Percentiles rank a stretch among this genome's conserved stretches.
phyloP scores from a whole-genome alignment of 768 basidiomycete species.

The Calocybe indica region DNA sequence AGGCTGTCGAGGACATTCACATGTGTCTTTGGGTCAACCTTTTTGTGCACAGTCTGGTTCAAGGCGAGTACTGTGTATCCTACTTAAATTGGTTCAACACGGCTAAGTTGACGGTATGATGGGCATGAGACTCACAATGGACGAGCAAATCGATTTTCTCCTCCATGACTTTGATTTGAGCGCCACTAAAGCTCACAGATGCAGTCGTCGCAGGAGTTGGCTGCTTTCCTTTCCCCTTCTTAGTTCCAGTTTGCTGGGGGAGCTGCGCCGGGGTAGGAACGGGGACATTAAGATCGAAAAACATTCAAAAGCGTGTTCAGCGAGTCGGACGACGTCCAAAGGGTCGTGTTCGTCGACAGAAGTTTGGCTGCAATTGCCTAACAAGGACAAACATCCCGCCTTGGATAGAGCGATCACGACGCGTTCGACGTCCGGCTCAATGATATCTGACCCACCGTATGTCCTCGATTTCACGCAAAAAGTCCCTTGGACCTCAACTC shows the following conservation, averaged over 20 bases:
- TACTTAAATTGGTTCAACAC: conserved; percentile 39
- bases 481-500: conserved; percentile 46
- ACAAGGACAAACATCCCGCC: no score
- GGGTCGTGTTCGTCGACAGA: no score
- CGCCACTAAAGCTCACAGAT: conserved; percentile 37
- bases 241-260: conserved; percentile 24
- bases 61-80: conserved; percentile 82
- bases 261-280: conserved; percentile 28
- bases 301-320: conserved; percentile 32
- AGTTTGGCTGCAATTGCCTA: no score
- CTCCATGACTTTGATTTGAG: conserved; percentile 56
- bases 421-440: background rate
- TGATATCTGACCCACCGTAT: conserved; percentile 11
- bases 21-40: conserved; percentile 67
- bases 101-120: conserved; percentile 5
- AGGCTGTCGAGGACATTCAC: conserved; percentile 57
- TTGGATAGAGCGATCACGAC: no score
- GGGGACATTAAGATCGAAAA: conserved; percentile 64
- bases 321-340: background rate
- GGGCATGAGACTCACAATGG: conserved; percentile 49
- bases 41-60: conserved; percentile 65
- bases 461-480: conserved; percentile 9
- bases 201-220: conserved; percentile 6
- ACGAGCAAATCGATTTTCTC: conserved; percentile 61
- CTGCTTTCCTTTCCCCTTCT: conserved; percentile 59